Evolutionary conservation across 371 early-diverging fungal genomes (phyloP).

Genomic region (Zopfochytrium polystomum): DNA sequence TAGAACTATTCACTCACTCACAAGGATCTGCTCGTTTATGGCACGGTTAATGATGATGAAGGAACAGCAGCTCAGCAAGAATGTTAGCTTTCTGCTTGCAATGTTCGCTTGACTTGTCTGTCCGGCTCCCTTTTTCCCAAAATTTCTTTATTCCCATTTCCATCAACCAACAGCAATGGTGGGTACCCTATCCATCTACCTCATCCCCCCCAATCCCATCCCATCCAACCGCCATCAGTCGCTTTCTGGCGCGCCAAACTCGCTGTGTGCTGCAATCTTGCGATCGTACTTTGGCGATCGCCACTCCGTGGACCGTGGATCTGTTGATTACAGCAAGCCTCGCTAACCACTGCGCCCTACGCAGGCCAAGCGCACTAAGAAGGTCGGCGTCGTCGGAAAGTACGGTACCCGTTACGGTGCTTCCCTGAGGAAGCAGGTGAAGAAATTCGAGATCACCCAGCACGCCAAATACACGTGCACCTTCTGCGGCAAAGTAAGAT

Average conservation of each 20-base stretch:
- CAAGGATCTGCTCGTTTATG: too few relatives aligned
- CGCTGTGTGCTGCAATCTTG: neutral
- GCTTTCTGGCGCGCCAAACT: neutral
- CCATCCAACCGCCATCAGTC: neutral
- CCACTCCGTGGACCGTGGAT: neutral
- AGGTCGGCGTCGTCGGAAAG: constrained; percentile 99
- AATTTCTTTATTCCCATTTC: too few relatives aligned
- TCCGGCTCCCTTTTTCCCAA: too few relatives aligned
- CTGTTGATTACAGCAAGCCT: neutral
- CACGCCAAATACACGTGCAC: constrained; percentile 99
- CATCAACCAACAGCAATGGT: too few relatives aligned
- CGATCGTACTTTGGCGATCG: neutral
- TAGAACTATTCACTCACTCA: too few relatives aligned
- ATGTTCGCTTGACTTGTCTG: too few relatives aligned
- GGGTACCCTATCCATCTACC: too few relatives aligned
- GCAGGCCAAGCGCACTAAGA: constrained; percentile 98
- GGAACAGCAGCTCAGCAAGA: too few relatives aligned
- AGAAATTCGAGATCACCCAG: constrained; percentile 99
- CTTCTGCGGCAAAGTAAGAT: constrained; percentile 98
- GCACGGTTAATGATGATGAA: too few relatives aligned
- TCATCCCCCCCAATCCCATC: constrained; percentile 1
- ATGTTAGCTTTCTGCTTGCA: too few relatives aligned
- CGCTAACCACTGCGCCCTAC: neutral
- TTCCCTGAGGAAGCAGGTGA: constrained; percentile 99
- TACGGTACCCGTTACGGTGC: constrained; percentile 99